phyloP scores from a whole-genome alignment of 2,329 filamentous ascomycete species.

The Diaporthe destruens region DNA sequence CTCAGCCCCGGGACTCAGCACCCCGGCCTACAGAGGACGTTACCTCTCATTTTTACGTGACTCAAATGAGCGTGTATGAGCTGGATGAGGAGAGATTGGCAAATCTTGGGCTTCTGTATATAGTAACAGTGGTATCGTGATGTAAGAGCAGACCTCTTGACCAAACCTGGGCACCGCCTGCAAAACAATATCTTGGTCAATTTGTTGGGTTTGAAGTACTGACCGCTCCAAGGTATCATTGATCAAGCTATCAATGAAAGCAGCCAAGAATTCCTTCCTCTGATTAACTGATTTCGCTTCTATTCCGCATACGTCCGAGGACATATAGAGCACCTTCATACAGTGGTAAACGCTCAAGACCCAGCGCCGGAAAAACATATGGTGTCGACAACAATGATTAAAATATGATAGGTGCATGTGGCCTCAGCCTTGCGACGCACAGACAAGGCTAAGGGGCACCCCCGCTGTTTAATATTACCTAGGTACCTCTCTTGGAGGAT shows the following conservation, averaged over 20 bases:
- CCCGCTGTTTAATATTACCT: too few relatives aligned
- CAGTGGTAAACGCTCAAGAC: too few relatives aligned
- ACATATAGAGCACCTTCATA: too few relatives aligned
- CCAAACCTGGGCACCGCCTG: not conserved
- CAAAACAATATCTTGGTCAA: not conserved
- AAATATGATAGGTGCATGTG: too few relatives aligned
- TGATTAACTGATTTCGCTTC: too few relatives aligned
- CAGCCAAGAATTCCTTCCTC: too few relatives aligned
- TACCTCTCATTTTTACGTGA: not conserved
- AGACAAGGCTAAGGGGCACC: too few relatives aligned
- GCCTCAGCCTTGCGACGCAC: too few relatives aligned
- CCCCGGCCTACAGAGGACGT: not conserved
- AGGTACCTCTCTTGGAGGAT: not conserved
- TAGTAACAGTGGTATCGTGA: too few relatives aligned
- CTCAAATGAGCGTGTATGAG: not conserved
- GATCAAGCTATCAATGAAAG: not conserved
- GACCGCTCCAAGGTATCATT: not conserved
- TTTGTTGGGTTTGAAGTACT: not conserved
- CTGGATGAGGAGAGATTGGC: fast-evolving
- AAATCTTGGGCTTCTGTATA: not conserved
- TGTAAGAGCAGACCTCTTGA: not conserved
- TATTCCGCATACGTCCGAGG: too few relatives aligned
- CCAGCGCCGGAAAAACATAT: too few relatives aligned
- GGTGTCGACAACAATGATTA: too few relatives aligned
- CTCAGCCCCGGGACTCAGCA: not conserved